Evolutionary conservation across 179 eudicot genomes (phyloP), one percentile per base, ranked within the genome.

Genomic region (Dionaea muscipula): DNA sequence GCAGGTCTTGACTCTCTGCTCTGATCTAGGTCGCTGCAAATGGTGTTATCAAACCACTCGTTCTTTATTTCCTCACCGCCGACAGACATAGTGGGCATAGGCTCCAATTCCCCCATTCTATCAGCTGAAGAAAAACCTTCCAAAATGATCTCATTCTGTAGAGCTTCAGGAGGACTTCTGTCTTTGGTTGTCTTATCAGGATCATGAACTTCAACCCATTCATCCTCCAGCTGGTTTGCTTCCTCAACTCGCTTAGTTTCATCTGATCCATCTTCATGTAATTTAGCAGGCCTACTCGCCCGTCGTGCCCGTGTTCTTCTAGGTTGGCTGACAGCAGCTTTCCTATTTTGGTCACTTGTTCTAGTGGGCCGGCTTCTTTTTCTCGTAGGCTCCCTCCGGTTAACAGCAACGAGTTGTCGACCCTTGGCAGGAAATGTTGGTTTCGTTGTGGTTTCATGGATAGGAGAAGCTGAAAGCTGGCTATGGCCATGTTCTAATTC

Each of bases 281-380:
- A 57, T 68, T 76, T 86, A 41, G 81, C 95, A 21, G 81, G 69
- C 67, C 68, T 81, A 21, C 68, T 79, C 56, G 75, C 74, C 40
- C 64, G 45, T 44, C 77, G 70, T 35, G 78, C 69, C 60, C 83
- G 62, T 53, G 78, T 57, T 59, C 76, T 72, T 43, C 81, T 73
- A 25, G 90, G 79, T 72, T 65, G 83, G 37, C 47, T 74, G 59
- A 56, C 61, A 23, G 53, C 60, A 1, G 51, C 20, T 69, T 76
- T 78, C 18, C 74, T 55, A 64, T 62, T 69, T 47, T 25, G 62
- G 18, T 54, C 49, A 51, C 57, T 61, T 17, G 50, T 44, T 50
- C 66, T 71, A 56, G 57, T 53, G 23, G 82, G 75, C 47, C 89
- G 66, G 51, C 81, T 90, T 65, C 85, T 79, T 78, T 77, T 81